A percentile compares a stretch with the other conserved stretches of the same genome.
phyloP scores from a whole-genome alignment of 2,329 filamentous ascomycete species.

The Fusarium chuoi region DNA sequence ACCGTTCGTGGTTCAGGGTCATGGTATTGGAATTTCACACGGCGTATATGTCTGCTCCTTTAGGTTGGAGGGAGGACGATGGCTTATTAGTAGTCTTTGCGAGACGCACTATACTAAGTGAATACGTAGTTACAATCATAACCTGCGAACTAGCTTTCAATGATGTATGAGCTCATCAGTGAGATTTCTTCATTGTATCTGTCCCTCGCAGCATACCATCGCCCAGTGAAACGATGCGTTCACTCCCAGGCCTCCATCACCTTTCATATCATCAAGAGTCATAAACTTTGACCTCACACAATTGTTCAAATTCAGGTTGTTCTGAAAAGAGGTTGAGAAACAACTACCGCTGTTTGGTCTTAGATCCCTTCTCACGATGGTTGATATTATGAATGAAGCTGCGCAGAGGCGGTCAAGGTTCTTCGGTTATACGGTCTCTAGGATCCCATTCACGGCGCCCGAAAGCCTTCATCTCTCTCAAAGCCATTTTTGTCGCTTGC shows the following conservation, averaged over 20 bases:
- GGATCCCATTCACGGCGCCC: neutral
- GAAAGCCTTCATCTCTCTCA: neutral
- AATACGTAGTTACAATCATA: neutral
- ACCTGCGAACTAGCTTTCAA: neutral
- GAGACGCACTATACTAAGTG: neutral
- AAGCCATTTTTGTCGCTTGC: neutral
- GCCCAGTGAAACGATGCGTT: accelerated
- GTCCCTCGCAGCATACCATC: neutral
- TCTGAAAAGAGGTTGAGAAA: neutral
- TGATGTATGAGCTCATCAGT: neutral
- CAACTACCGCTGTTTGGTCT: neutral
- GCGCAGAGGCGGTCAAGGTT: neutral
- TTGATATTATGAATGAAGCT: neutral
- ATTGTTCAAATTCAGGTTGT: neutral
- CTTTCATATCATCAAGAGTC: neutral
- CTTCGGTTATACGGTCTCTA: neutral
- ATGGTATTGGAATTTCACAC: neutral
- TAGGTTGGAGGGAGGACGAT: neutral
- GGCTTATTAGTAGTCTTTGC: neutral
- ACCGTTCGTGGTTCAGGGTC: neutral
- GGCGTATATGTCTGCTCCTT: neutral
- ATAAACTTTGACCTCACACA: neutral
- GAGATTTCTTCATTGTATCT: neutral
- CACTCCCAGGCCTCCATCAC: neutral
- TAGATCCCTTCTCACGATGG: neutral